A percentile compares a stretch with the other conserved stretches of the same genome.
Evolutionary conservation across 139 green algal species (phyloP).

Genomic region (Chlamydomonas schloesseri): DNA sequence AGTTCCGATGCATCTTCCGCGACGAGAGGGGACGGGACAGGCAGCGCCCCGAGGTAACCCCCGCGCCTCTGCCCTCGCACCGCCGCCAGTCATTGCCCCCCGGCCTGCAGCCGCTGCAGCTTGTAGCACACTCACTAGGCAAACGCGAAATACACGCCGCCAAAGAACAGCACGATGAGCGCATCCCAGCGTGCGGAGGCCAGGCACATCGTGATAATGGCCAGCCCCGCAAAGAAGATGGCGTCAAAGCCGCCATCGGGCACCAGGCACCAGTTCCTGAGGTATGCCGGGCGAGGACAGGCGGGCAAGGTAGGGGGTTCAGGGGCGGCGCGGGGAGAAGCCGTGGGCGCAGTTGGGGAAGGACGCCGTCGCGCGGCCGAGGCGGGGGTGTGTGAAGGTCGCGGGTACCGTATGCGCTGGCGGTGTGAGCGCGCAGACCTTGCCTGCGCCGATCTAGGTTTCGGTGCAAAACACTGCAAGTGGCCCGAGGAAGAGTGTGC

Average conservation of each 20-base stretch:
- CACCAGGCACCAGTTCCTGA: slow-evolving; percentile 39
- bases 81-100: too few species aligned
- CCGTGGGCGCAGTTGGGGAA: background rate
- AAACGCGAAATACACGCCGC: slow-evolving; percentile 51
- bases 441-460: background rate
- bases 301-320: background rate
- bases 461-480: too few species aligned
- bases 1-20: too few species aligned
- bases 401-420: too few species aligned
- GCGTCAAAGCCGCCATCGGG: slow-evolving; percentile 52
- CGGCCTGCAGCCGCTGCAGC: too few species aligned
- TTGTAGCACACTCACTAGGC: background rate
- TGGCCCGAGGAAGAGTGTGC: too few species aligned
- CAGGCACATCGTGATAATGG: slow-evolving; percentile 47
- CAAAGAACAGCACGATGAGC: slow-evolving; percentile 44
- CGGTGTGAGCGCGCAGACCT: too few species aligned
- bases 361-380: too few species aligned
- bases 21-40: too few species aligned
- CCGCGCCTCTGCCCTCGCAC: too few species aligned
- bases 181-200: slow-evolving; percentile 51
- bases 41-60: too few species aligned
- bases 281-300: background rate
- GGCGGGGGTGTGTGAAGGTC: too few species aligned
- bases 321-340: background rate
- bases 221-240: slow-evolving; percentile 49